phyloP scores from a whole-genome alignment of 2,329 filamentous ascomycete genomes.

The Ceratocystis papillata region DNA sequence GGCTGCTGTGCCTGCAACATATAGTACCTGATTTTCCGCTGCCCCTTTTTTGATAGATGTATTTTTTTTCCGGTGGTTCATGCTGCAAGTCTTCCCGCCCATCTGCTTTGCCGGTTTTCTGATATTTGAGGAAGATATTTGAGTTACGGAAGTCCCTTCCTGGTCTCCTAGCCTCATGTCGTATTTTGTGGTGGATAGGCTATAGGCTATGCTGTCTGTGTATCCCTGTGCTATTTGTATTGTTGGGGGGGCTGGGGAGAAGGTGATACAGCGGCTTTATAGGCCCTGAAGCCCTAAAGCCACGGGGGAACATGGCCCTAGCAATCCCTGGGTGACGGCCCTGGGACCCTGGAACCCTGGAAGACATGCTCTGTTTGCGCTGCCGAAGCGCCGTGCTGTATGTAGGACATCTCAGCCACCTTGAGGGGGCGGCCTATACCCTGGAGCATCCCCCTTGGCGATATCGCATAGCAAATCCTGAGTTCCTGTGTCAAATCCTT shows the following conservation, averaged over 20 bases:
- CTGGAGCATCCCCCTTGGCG: background rate
- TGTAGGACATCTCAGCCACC: conserved; percentile 9
- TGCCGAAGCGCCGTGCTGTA: background rate
- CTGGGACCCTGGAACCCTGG: background rate
- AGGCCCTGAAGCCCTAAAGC: background rate
- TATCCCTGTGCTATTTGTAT: background rate
- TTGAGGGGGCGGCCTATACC: background rate
- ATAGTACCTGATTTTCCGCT: background rate
- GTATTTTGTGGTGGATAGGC: no score
- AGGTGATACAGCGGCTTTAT: background rate
- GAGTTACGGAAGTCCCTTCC: no score
- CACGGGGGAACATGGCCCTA: background rate
- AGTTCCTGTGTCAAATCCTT: conserved; percentile 8
- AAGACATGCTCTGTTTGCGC: background rate
- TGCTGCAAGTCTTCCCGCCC: no score
- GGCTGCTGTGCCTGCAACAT: no score
- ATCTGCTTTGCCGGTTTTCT: no score
- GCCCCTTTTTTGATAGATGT: background rate
- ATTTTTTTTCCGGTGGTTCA: background rate
- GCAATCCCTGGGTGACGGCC: background rate
- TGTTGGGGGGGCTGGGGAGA: background rate
- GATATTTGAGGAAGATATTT: no score
- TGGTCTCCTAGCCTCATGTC: no score
- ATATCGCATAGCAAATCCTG: background rate
- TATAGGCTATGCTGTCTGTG: background rate